Evolutionary conservation across 441 rosid species (phyloP).

Genomic region (Erodium moschatum): DNA sequence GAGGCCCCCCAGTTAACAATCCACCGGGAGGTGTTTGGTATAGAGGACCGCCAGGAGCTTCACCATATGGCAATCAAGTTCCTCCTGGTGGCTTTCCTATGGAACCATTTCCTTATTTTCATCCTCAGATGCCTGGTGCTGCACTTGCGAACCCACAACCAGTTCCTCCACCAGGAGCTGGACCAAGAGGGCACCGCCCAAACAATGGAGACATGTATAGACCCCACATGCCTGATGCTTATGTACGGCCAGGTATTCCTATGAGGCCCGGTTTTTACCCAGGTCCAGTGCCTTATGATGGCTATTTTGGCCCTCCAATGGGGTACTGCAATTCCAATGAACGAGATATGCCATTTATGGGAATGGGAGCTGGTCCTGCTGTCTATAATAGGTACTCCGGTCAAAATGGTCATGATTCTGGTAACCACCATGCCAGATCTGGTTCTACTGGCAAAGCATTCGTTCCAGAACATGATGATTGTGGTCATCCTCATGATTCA

Average conservation of each 20-base stretch:
- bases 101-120: conserved; percentile 80
- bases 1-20: conserved; percentile 68
- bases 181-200: conserved; percentile 66
- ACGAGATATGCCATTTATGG: conserved; percentile 65
- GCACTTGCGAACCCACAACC: conserved; percentile 46
- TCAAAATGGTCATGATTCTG: conserved; percentile 46
- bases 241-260: conserved; percentile 69
- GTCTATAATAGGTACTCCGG: conserved; percentile 47
- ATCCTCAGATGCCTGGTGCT: conserved; percentile 57
- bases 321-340: conserved; percentile 59
- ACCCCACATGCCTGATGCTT: conserved; percentile 74
- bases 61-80: conserved; percentile 64
- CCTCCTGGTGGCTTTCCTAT: conserved; percentile 72
- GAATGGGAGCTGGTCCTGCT: conserved; percentile 60
- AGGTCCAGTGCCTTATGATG: conserved; percentile 67
- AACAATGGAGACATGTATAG: conserved; percentile 68
- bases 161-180: conserved; percentile 51
- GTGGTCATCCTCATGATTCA: conserved; percentile 44
- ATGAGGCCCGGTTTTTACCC: conserved; percentile 83
- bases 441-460: conserved; percentile 33
- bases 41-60: conserved; percentile 69
- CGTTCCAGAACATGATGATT: conserved; percentile 43
- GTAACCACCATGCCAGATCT: conserved; percentile 42
- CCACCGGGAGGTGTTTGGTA: conserved; percentile 86
- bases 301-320: conserved; percentile 81